Percentiles rank a stretch among this genome's conserved stretches.
Conservation (phyloP, 2,329 filamentous ascomycete species). For the Purpureocillium lavendulum region DNA sequence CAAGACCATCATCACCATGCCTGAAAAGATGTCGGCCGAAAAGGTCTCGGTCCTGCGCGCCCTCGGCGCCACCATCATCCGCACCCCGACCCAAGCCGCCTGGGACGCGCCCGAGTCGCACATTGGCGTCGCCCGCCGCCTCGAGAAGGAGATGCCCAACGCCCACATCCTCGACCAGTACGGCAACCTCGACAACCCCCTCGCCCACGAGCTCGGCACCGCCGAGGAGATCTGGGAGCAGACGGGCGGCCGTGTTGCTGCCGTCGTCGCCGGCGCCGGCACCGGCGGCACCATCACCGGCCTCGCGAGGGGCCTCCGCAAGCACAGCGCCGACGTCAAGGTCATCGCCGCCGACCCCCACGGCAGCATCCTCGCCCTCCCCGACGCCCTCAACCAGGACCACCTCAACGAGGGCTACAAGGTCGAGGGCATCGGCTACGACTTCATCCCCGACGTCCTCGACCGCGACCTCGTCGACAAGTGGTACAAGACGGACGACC, state of each 20-base stretch:
- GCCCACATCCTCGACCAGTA: conserved; percentile 98
- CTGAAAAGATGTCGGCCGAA: conserved; percentile 98
- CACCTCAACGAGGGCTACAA: conserved; percentile 83
- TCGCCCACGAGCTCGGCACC: conserved; percentile 88
- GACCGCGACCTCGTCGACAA: conserved; percentile 73
- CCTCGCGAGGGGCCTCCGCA: conserved; percentile 73
- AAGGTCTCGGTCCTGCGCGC: conserved; percentile 94
- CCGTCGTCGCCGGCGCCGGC: conserved; percentile 83
- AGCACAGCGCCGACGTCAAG: conserved; percentile 79
- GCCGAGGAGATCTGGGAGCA: conserved; percentile 95
- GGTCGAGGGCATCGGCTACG: conserved; percentile 97
- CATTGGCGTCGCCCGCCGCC: conserved; percentile 83
- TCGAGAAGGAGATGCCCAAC: conserved; percentile 94
- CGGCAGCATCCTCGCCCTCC: conserved; percentile 83
- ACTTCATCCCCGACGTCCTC: conserved; percentile 93
- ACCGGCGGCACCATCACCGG: conserved; percentile 95
- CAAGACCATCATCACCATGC: conserved; percentile 96
- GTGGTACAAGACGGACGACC: conserved; percentile 98
- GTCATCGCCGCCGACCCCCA: conserved; percentile 88
- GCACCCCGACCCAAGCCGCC: conserved; percentile 90
- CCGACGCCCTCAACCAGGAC: conserved; percentile 69
- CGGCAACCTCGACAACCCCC: conserved; percentile 80
- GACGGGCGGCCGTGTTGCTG: conserved; percentile 72
- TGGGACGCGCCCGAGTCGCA: conserved; percentile 94
- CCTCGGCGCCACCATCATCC: conserved; percentile 92